Evolutionary conservation across 805 yeast species (phyloP).

Genomic region (Candida parachauliodes): DNA sequence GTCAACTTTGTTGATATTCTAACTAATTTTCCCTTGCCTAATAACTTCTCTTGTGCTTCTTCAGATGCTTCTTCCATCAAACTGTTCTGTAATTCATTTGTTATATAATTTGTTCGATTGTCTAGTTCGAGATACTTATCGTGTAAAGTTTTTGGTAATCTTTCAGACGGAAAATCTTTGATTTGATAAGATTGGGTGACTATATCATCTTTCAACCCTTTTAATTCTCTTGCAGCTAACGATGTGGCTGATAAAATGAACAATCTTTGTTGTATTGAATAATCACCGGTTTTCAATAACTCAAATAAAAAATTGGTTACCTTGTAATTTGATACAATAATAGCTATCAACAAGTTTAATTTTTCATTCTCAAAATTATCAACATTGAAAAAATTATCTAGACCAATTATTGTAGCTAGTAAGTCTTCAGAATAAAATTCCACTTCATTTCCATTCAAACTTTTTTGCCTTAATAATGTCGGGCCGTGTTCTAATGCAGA

Average conservation of each 20-base stretch:
- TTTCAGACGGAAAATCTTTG: conserved; percentile 32
- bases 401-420: conserved; percentile 45
- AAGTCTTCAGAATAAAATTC: conserved; percentile 54
- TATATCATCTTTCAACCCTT: conserved; percentile 53
- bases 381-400: conserved; percentile 56
- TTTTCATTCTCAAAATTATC: conserved; percentile 60
- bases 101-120: conserved; percentile 7
- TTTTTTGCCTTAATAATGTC: conserved; percentile 61
- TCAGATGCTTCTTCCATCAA: conserved; percentile 29
- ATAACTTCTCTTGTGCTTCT: conserved; percentile 27
- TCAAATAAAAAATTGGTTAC: conserved; percentile 44
- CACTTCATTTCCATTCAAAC: conserved; percentile 42
- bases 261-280: conserved; percentile 76
- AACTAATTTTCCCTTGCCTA: conserved; percentile 37
- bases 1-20: conserved; percentile 38
- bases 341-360: conserved; percentile 61
- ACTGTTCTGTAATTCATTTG: conserved; percentile 25
- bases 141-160: conserved; percentile 48
- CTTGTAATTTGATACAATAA: conserved; percentile 48
- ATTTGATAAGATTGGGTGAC: conserved; percentile 34
- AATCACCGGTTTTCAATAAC: conserved; percentile 65
- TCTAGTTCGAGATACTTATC: conserved; percentile 27
- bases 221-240: conserved; percentile 67
- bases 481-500: conserved; percentile 53
- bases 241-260: conserved; percentile 64